Evolutionary conservation across 441 rosid genomes (phyloP).

Genomic region (Eruca vesicaria): DNA sequence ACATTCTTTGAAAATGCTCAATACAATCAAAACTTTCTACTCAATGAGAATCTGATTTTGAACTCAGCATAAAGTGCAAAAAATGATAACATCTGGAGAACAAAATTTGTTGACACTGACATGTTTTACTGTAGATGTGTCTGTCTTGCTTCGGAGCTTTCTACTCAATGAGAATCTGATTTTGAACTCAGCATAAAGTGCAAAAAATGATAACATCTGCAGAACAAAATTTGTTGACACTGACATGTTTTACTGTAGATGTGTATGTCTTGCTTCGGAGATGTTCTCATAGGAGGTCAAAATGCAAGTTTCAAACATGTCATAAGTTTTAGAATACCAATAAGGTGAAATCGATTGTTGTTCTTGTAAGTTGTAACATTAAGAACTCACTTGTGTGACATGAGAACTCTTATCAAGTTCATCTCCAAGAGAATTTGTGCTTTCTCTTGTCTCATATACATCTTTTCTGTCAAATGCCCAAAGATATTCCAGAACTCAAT

Average conservation of each 20-base stretch:
- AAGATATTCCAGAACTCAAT: slow-evolving; percentile 23
- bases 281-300: background rate
- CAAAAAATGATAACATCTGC: background rate
- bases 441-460: slow-evolving; percentile 56
- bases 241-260: background rate
- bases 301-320: background rate
- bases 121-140: background rate
- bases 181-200: background rate
- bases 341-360: background rate
- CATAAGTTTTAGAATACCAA: background rate
- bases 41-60: background rate
- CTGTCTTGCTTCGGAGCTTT: background rate
- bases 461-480: background rate
- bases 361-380: background rate
- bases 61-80: background rate
- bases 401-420: slow-evolving; percentile 81
- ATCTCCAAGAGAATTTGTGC: slow-evolving; percentile 65
- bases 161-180: background rate
- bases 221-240: background rate
- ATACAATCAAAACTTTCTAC: background rate
- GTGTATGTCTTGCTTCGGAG: background rate
- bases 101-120: background rate
- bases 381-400: slow-evolving; percentile 61
- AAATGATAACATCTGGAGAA: background rate
- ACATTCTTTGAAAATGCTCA: background rate